phyloP scores from a whole-genome alignment of 306 rosid genomes.

The Vigna unguiculata region DNA sequence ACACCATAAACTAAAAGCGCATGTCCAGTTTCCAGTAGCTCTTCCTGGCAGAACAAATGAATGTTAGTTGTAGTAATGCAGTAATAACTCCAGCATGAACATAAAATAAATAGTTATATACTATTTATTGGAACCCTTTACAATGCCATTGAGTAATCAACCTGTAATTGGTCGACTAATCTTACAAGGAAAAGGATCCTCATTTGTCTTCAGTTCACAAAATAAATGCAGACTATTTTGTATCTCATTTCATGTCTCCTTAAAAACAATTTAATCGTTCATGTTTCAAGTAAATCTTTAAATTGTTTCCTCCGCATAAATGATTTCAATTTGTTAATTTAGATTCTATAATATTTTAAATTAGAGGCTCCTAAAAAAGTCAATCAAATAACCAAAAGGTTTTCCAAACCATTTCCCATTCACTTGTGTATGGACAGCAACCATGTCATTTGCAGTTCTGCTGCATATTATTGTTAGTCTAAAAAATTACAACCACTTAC shows the following conservation, averaged over 20 bases:
- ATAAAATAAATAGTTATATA: conserved; percentile 17
- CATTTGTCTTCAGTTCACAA: conserved; percentile 1
- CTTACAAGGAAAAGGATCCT: conserved; percentile 10
- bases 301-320: conserved; percentile 20
- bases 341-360: conserved; percentile 29
- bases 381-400: conserved; percentile 18
- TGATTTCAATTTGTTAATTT: conserved; percentile 32
- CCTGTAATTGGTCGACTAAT: conserved; percentile 11
- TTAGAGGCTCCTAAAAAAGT: conserved; percentile 15
- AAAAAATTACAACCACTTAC: conserved; percentile 56
- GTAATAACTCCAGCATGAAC: conserved; percentile 21
- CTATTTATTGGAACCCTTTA: conserved; percentile 17
- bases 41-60: conserved; percentile 65
- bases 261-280: conserved; percentile 14
- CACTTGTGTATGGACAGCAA: conserved; percentile 23
- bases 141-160: conserved; percentile 31
- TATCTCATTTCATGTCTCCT: conserved; percentile 20
- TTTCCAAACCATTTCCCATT: conserved; percentile 30
- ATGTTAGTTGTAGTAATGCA: conserved; percentile 26
- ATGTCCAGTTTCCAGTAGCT: conserved; percentile 73
- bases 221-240: conserved; percentile 27
- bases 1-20: conserved; percentile 93
- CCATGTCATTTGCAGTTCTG: conserved; percentile 26
- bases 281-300: conserved; percentile 21
- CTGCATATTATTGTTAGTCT: conserved; percentile 23